phyloP scores from a whole-genome alignment of 2,329 filamentous ascomycete genomes.

The Ambrosiella xylebori region DNA sequence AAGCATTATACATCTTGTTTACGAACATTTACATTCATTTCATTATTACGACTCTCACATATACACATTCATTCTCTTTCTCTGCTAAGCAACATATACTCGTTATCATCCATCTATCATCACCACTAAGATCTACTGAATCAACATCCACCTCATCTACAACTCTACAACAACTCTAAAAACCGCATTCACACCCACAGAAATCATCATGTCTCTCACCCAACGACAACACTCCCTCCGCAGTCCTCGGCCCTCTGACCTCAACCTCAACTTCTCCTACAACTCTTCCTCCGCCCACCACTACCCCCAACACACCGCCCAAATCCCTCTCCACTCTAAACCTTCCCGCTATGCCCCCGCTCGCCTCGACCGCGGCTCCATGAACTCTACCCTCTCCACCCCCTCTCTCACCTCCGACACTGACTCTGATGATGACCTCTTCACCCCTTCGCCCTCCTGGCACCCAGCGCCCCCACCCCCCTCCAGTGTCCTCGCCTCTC shows the following conservation, averaged over 20 bases:
- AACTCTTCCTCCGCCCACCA: neutral
- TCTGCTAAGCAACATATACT: no score
- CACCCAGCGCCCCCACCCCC: neutral
- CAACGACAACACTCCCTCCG: no score
- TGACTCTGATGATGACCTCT: conserved; percentile 27
- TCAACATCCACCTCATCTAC: no score
- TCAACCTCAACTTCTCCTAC: conserved; percentile 9
- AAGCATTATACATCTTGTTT: no score
- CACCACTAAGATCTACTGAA: no score
- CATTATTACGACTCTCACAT: no score
- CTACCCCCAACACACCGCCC: neutral
- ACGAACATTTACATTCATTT: no score
- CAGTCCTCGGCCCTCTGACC: conserved; percentile 4
- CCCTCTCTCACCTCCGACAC: conserved; percentile 32
- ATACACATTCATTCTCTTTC: no score
- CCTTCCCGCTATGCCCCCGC: conserved; percentile 12
- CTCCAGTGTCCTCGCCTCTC: neutral
- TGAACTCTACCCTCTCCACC: conserved; percentile 28
- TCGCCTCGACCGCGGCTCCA: conserved; percentile 24
- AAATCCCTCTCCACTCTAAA: neutral
- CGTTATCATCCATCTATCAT: no score
- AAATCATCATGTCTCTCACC: neutral
- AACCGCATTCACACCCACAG: no score
- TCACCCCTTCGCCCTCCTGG: neutral
- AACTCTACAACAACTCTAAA: no score